These are phyloP conservation scores for Aureobasidium zeae DNA, from an alignment of 2,329 filamentous ascomycete species.

Conservation along the genomic window DNA sequence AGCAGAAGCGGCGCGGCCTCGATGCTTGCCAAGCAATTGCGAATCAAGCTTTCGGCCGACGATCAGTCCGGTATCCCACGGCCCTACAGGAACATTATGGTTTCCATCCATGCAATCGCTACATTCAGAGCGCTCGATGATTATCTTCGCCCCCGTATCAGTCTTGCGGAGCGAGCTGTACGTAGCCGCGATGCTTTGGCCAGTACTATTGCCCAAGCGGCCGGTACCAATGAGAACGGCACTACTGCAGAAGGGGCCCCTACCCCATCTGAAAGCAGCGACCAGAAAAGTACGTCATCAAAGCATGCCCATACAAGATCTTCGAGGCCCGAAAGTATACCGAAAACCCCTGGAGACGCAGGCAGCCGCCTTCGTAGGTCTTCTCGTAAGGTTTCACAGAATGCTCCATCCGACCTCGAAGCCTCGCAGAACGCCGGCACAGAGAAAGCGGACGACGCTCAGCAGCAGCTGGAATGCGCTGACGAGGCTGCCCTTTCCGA, in stretches of 20 bases:
- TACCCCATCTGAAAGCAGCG: conserved; percentile 4
- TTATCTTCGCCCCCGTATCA: conserved; percentile 85
- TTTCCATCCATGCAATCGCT: conserved; percentile 95
- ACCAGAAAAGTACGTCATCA: background rate
- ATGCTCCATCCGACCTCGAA: conserved; percentile 15
- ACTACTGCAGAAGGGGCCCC: conserved; percentile 50
- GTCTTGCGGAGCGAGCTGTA: conserved; percentile 60
- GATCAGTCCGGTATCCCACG: conserved; percentile 84
- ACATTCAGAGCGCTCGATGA: conserved; percentile 96
- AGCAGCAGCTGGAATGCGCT: conserved; percentile 77
- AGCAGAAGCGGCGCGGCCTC: conserved; percentile 85
- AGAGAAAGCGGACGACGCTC: conserved; percentile 50
- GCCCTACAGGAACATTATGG: conserved; percentile 88
- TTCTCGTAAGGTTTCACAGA: conserved; percentile 26
- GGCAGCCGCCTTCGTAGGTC: conserved; percentile 25
- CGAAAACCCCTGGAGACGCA: conserved; percentile 4
- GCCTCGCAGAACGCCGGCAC: conserved; percentile 42
- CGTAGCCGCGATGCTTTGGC: conserved; percentile 54
- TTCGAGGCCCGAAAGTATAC: conserved; percentile 10
- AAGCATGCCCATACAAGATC: conserved; percentile 7
- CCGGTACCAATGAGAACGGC: background rate
- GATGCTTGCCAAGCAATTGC: conserved; percentile 93
- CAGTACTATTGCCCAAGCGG: conserved; percentile 55
- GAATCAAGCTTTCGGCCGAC: conserved; percentile 79
- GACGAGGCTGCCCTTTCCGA: conserved; percentile 80